phyloP scores from a whole-genome alignment of 2,329 filamentous ascomycete species.

The Talaromyces rugulosus region DNA sequence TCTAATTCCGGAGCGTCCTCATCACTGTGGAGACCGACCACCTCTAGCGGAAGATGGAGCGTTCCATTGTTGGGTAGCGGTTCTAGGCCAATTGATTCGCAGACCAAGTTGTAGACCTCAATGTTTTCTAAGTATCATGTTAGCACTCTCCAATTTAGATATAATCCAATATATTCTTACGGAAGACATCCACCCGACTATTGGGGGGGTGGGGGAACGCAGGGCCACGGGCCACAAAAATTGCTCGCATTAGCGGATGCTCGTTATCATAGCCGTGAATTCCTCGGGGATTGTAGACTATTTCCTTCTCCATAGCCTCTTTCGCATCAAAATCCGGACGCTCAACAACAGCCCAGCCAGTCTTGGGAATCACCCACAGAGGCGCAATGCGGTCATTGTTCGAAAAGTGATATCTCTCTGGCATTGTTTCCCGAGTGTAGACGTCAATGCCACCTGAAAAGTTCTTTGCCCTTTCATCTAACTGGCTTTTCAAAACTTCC shows the following conservation, averaged over 20 bases:
- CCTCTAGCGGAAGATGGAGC: constrained; percentile 49
- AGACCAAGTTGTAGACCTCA: constrained; percentile 91
- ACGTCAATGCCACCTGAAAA: constrained; percentile 68
- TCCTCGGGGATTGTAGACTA: constrained; percentile 73
- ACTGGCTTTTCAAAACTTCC: constrained; percentile 59
- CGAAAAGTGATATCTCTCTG: constrained; percentile 84
- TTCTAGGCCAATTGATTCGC: constrained; percentile 73
- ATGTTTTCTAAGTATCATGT: constrained; percentile 65
- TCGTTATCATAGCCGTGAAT: constrained; percentile 94
- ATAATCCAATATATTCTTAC: constrained; percentile 51
- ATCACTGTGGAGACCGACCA: constrained; percentile 44
- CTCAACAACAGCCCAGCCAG: constrained; percentile 87
- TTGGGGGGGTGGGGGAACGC: constrained; percentile 85
- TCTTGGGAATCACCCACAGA: constrained; percentile 87
- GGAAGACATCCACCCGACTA: constrained; percentile 74
- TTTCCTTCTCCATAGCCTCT: constrained; percentile 59
- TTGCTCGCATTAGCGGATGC: constrained; percentile 91
- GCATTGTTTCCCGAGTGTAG: constrained; percentile 85
- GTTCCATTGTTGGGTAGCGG: constrained; percentile 86
- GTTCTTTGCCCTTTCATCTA: constrained; percentile 54
- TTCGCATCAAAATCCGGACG: constrained; percentile 73
- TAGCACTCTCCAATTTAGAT: neutral
- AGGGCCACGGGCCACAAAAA: constrained; percentile 87
- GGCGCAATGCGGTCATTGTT: constrained; percentile 87
- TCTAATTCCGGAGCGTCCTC: constrained; percentile 27